These are phyloP conservation scores for Emmonsia crescens DNA, from an alignment of 2,329 filamentous ascomycete genomes.

Conservation along the genomic window DNA sequence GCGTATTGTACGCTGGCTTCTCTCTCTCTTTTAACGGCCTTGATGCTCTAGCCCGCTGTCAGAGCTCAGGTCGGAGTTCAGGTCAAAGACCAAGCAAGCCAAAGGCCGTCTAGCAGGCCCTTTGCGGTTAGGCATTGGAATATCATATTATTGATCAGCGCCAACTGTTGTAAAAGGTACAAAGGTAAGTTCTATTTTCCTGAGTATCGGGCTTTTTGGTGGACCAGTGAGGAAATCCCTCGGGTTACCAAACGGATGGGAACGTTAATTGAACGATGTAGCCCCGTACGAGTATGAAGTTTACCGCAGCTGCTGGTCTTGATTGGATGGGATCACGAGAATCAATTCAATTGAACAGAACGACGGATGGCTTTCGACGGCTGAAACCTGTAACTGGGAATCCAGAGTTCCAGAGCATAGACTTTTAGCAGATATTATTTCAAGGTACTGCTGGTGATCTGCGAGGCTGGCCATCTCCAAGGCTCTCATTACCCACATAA, in stretches of 20 bases:
- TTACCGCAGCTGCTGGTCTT: background rate
- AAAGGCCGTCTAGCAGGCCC: background rate
- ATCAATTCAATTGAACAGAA: background rate
- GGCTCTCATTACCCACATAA: background rate
- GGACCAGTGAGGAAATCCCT: background rate
- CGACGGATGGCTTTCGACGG: background rate
- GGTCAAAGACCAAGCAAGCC: background rate
- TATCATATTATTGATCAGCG: background rate
- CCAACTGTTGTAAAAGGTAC: background rate
- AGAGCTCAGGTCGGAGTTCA: background rate
- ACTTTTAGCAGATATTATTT: background rate
- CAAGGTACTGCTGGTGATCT: background rate
- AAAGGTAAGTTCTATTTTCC: background rate
- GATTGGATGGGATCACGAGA: background rate
- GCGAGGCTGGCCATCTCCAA: background rate
- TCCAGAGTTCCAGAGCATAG: background rate
- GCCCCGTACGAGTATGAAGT: background rate
- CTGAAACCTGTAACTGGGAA: background rate
- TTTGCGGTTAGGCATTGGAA: background rate
- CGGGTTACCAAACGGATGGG: conserved; percentile 1
- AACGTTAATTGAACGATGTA: background rate
- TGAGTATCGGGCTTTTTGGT: background rate
- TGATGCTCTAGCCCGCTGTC: background rate
- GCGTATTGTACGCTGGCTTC: background rate
- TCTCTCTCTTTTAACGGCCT: background rate